Evolutionary conservation across 768 basidiomycete species (phyloP).

Genomic region (Auriscalpium vulgare): DNA sequence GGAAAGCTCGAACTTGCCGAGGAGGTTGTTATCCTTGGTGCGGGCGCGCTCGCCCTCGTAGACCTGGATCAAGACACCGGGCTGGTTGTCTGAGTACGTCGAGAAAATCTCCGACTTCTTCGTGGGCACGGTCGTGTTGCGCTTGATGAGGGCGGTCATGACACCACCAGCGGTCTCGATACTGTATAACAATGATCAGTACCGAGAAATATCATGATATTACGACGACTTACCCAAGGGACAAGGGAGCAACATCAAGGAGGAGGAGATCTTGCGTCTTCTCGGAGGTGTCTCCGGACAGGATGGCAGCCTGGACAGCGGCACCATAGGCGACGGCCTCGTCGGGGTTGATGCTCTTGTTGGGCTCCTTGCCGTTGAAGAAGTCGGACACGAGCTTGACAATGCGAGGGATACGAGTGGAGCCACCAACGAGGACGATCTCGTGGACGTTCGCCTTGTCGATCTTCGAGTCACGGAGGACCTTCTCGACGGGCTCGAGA

Average conservation of each 20-base stretch:
- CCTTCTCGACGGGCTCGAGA: slow-evolving; percentile 94
- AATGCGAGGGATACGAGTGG: slow-evolving; percentile 96
- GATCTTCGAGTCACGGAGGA: slow-evolving; percentile 95
- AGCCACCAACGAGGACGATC: slow-evolving; percentile 96
- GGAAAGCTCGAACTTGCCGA: slow-evolving; percentile 97
- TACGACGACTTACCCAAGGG: slow-evolving; percentile 37
- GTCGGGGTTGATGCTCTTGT: slow-evolving; percentile 99
- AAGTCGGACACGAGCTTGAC: slow-evolving; percentile 97
- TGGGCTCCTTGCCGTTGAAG: slow-evolving; percentile 98
- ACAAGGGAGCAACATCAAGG: slow-evolving; percentile 87
- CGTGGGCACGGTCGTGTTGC: slow-evolving; percentile 97
- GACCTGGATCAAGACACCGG: slow-evolving; percentile 96
- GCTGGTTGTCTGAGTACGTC: slow-evolving; percentile 97
- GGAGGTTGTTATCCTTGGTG: slow-evolving; percentile 97
- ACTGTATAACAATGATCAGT: slow-evolving; percentile 27
- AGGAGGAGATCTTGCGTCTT: slow-evolving; percentile 95
- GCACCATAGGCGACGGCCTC: slow-evolving; percentile 99
- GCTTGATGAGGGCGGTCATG: slow-evolving; percentile 97
- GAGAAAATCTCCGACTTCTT: slow-evolving; percentile 99
- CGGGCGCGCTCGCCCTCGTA: slow-evolving; percentile 98
- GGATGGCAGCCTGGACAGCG: slow-evolving; percentile 96
- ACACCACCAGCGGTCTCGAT: slow-evolving; percentile 99
- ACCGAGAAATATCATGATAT: slow-evolving; percentile 18
- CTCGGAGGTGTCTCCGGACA: slow-evolving; percentile 96
- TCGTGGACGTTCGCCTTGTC: slow-evolving; percentile 95